Evolutionary conservation across 305 asterid species (phyloP).

Genomic region (Solanum hybrid): DNA sequence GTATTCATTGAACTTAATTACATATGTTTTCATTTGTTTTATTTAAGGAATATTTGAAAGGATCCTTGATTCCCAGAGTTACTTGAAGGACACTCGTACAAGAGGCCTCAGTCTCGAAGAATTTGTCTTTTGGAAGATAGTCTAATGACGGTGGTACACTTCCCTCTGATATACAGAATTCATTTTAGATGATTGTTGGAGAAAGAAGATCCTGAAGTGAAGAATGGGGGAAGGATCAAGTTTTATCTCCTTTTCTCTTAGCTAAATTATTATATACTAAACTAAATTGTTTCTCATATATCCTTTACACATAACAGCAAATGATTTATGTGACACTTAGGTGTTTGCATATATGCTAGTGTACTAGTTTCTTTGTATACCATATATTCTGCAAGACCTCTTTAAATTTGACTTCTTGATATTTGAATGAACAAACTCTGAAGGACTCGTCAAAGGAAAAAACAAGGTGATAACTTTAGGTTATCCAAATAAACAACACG

Average conservation of each 20-base stretch:
- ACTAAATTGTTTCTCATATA: background rate
- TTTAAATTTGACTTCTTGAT: background rate
- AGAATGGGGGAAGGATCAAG: background rate
- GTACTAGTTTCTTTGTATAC: conserved; percentile 1
- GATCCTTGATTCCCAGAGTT: background rate
- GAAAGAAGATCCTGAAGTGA: background rate
- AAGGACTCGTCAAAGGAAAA: background rate
- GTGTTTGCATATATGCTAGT: background rate
- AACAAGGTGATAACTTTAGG: background rate
- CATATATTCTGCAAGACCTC: background rate
- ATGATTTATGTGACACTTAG: background rate
- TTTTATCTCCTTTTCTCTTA: background rate
- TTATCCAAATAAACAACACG: background rate
- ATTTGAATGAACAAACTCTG: background rate
- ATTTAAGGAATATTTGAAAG: background rate
- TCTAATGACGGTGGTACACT: background rate
- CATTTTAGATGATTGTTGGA: conserved; percentile 1
- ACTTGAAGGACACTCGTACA: background rate
- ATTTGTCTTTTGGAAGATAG: background rate
- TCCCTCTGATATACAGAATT: background rate
- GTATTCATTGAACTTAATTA: background rate
- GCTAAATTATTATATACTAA: background rate
- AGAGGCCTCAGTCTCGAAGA: background rate
- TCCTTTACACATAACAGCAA: background rate
- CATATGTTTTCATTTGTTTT: background rate